Evolutionary conservation across 2,329 filamentous ascomycete genomes (phyloP), one percentile per base, ranked within the genome.

Genomic region (Neonectria ditissima): DNA sequence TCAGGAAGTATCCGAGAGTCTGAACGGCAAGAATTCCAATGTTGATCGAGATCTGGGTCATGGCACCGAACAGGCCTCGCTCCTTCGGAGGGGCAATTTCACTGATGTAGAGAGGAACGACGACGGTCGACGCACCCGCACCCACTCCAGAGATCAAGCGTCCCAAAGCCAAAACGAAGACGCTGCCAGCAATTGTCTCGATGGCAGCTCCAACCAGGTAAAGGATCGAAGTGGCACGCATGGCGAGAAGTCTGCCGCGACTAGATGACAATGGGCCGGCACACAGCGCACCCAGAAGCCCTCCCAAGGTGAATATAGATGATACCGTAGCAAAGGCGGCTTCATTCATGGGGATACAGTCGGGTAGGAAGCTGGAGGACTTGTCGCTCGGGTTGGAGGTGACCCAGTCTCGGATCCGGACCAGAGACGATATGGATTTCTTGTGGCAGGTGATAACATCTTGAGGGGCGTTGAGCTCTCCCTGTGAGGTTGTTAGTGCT

Each of bases 1-100:
- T 97, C 60, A 97, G 76, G 77, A 97, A 97, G 74, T 92, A 96
- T 0, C 96, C 96, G 37, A 98, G 81, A 0, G 90, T 85, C 78
- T 98, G 96, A 0, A 94, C 91, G 26, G 89, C 80, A 45, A 99
- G 80, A 56, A 99, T 97, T 59, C 96, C 96, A 24, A 94, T 82
- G 74, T 98, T 98, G 82, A 94, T 94, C 79, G 94, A 94, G 74
- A 98, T 90, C 77, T 99, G 95, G 0, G 96, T 98, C 79, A 97
- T 91, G 59, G 87, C 85, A 13, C 89, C 89, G 74, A 97, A 98
- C 66, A 97, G 88, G 5, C 94, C 94, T 58, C 90, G 88, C 68
- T 91, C 87, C 16, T 84, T 81, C 0, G 88, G 88, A 4, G 95
- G 96, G 0, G 94, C 91, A 26, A 97, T 87, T 79, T 99, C 96